phyloP scores from a whole-genome alignment of 1,139 yeast species.

The Debaryomyces nepalensis region DNA sequence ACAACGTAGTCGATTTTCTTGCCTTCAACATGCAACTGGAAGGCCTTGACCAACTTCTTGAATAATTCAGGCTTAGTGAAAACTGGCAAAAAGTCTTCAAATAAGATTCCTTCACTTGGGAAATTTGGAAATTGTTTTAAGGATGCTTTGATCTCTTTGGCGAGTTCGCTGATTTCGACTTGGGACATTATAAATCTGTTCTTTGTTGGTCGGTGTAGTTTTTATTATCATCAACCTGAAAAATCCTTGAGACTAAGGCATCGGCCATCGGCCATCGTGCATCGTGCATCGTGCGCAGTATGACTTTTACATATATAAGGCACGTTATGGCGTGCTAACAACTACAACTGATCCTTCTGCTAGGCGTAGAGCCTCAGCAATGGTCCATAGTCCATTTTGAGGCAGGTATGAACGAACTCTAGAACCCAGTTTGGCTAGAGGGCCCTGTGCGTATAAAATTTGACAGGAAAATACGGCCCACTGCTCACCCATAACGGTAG shows the following conservation, averaged over 20 bases:
- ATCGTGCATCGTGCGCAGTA: conserved; percentile 5
- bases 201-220: background rate
- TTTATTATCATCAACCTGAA: background rate
- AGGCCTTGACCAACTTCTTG: conserved; percentile 79
- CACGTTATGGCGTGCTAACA: conserved; percentile 3
- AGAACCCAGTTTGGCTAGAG: no score
- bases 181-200: background rate
- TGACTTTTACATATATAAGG: conserved; percentile 5
- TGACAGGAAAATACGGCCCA: no score
- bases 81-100: conserved; percentile 94
- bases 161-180: conserved; percentile 45
- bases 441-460: no score
- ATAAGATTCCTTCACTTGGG: conserved; percentile 89
- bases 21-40: conserved; percentile 72
- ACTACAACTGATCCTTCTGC: background rate
- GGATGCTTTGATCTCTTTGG: conserved; percentile 65
- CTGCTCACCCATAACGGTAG: no score
- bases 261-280: no score
- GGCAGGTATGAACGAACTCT: no score
- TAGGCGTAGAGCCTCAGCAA: background rate
- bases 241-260: background rate
- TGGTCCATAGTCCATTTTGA: no score
- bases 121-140: conserved; percentile 88
- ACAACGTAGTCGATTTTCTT: conserved; percentile 83
- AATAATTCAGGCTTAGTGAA: conserved; percentile 82